A percentile compares a stretch with the other conserved stretches of the same genome.
phyloP scores from a whole-genome alignment of 805 yeast genomes.

The Cephaloascus albidus region DNA sequence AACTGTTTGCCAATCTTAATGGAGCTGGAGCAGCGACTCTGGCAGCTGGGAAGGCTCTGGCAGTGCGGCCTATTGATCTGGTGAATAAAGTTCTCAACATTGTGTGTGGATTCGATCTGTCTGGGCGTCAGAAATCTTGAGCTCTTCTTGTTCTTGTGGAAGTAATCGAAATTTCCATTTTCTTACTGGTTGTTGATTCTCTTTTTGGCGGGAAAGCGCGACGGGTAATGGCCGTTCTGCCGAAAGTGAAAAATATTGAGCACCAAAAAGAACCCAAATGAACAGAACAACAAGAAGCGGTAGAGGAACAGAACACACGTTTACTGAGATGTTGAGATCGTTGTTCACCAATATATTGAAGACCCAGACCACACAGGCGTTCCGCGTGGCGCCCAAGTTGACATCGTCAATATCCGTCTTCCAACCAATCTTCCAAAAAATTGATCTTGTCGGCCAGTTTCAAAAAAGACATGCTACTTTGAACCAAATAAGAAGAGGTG shows the following conservation, averaged over 20 bases:
- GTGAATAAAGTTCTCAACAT: not conserved
- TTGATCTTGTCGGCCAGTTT: slow-evolving; percentile 6
- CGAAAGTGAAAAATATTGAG: too few relatives aligned
- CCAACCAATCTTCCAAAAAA: slow-evolving; percentile 6
- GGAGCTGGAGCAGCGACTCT: slow-evolving; percentile 5
- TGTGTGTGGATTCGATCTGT: not conserved
- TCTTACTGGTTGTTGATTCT: not conserved
- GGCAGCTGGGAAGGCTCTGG: slow-evolving; percentile 4
- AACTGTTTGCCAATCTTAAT: slow-evolving; percentile 2
- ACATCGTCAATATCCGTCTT: not conserved
- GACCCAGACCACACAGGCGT: not conserved
- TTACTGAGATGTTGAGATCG: not conserved
- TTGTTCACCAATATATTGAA: not conserved
- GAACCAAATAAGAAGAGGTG: slow-evolving; percentile 70
- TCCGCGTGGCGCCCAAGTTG: not conserved
- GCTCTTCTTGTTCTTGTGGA: not conserved
- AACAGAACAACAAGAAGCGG: too few relatives aligned
- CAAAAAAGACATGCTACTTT: slow-evolving; percentile 58
- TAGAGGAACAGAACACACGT: too few relatives aligned
- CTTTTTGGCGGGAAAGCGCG: too few relatives aligned
- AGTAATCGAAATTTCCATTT: not conserved
- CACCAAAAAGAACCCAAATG: too few relatives aligned
- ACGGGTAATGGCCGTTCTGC: too few relatives aligned
- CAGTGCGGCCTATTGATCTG: slow-evolving; percentile 1
- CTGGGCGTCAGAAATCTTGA: not conserved